phyloP scores from a whole-genome alignment of 345 rosid species.

The Linum tenue region DNA sequence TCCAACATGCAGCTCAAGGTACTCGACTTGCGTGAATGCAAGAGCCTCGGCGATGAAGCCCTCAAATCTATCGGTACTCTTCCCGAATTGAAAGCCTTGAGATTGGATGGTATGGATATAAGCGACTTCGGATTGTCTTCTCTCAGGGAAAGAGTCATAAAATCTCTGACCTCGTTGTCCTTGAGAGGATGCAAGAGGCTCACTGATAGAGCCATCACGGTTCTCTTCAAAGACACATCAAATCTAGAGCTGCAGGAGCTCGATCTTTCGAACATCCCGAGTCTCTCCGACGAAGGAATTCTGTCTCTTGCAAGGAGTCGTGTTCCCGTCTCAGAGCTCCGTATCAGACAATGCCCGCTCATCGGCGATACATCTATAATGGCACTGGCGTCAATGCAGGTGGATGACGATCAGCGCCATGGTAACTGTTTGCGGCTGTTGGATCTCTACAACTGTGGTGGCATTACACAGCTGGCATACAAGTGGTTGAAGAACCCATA shows the following conservation, averaged over 20 bases:
- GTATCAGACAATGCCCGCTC: constrained; percentile 77
- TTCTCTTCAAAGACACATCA: constrained; percentile 58
- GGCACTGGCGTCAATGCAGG: constrained; percentile 81
- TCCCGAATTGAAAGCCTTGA: constrained; percentile 40
- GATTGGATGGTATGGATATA: constrained; percentile 59
- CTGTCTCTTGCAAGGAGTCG: constrained; percentile 52
- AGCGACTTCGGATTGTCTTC: constrained; percentile 53
- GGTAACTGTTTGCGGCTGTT: constrained; percentile 54
- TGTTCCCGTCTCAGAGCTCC: constrained; percentile 58
- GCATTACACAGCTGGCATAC: constrained; percentile 66
- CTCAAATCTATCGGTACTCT: constrained; percentile 55
- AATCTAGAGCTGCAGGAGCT: constrained; percentile 54
- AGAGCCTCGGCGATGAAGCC: constrained; percentile 64
- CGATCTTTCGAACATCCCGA: constrained; percentile 74
- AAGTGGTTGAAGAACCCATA: constrained; percentile 82
- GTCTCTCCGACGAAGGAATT: constrained; percentile 59
- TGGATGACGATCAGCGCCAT: constrained; percentile 49
- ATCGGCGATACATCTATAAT: constrained; percentile 74
- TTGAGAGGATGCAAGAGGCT: constrained; percentile 83
- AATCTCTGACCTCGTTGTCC: constrained; percentile 57
- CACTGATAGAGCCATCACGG: constrained; percentile 61
- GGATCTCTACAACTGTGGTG: constrained; percentile 71
- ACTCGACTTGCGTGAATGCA: constrained; percentile 78
- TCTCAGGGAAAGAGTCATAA: constrained; percentile 39
- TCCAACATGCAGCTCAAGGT: constrained; percentile 43